Conservation (phyloP, 2,329 filamentous ascomycete species). For the Pezicula radicicola region DNA sequence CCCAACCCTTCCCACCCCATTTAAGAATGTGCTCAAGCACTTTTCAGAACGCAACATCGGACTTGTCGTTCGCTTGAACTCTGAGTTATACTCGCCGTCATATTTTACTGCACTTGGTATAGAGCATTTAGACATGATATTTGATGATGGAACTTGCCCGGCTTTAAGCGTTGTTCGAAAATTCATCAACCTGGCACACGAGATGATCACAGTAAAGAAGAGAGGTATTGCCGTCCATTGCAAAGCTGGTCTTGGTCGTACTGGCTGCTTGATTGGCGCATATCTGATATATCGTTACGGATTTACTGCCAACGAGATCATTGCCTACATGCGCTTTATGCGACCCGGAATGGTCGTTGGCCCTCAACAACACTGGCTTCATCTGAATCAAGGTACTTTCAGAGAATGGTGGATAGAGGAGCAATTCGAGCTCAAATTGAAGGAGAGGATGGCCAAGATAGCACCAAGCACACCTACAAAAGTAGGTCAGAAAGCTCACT, state of each 20-base stretch:
- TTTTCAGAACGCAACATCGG: conserved; percentile 87
- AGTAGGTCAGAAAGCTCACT: conserved; percentile 56
- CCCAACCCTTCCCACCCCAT: conserved; percentile 73
- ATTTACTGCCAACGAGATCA: conserved; percentile 96
- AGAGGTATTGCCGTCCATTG: conserved; percentile 97
- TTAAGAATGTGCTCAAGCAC: conserved; percentile 93
- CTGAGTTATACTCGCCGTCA: conserved; percentile 91
- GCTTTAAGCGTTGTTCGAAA: conserved; percentile 84
- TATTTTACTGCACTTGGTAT: conserved; percentile 96
- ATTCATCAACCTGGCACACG: conserved; percentile 92
- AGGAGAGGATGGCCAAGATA: conserved; percentile 48
- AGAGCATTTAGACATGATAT: conserved; percentile 98
- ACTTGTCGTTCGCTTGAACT: conserved; percentile 92
- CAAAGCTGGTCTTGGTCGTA: conserved; percentile 94
- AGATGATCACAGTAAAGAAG: conserved; percentile 87
- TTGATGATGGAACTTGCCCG: conserved; percentile 96
- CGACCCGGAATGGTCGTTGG: conserved; percentile 98
- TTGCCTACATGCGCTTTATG: conserved; percentile 99
- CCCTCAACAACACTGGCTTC: conserved; percentile 97
- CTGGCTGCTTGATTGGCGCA: conserved; percentile 92
- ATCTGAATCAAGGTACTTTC: conserved; percentile 94
- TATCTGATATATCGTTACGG: conserved; percentile 97
- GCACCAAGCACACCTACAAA: conserved; percentile 58
- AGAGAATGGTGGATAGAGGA: conserved; percentile 95
- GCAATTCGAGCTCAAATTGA: conserved; percentile 40